phyloP scores from a whole-genome alignment of 495 filamentous ascomycete species.

The Lindgomyces ingoldianus region DNA sequence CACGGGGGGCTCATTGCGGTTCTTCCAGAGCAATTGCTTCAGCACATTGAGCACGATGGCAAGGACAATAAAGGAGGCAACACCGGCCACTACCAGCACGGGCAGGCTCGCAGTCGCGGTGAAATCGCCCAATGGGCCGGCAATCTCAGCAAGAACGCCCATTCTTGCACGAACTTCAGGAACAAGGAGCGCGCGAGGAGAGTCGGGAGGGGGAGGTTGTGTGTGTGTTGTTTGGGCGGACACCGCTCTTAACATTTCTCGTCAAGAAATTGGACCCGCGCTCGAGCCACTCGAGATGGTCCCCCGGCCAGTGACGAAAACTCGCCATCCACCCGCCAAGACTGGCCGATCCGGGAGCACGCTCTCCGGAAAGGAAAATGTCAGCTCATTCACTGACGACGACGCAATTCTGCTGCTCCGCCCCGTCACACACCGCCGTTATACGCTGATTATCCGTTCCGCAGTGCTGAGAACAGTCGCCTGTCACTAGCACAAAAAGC shows the following conservation, averaged over 20 bases:
- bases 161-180: slow-evolving; percentile 11
- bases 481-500: background rate
- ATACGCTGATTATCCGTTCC: background rate
- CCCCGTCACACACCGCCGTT: background rate
- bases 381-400: background rate
- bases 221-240: background rate
- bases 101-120: slow-evolving; percentile 11
- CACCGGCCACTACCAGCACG: slow-evolving; percentile 22
- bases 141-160: slow-evolving; percentile 28
- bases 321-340: background rate
- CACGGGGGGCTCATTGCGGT: slow-evolving; percentile 59
- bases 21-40: slow-evolving; percentile 46
- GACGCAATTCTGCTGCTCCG: background rate
- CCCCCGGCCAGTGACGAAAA: background rate
- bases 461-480: background rate
- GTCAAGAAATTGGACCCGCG: slow-evolving; percentile 7
- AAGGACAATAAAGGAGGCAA: slow-evolving; percentile 36
- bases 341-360: background rate
- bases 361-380: background rate
- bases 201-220: background rate
- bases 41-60: slow-evolving; percentile 42
- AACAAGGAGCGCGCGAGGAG: slow-evolving; percentile 3
- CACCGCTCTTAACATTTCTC: background rate
- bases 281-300: background rate
- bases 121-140: slow-evolving; percentile 35